These are phyloP conservation scores for Candida ascalaphidarum DNA, from an alignment of 805 yeast species.

Conservation along the genomic window DNA sequence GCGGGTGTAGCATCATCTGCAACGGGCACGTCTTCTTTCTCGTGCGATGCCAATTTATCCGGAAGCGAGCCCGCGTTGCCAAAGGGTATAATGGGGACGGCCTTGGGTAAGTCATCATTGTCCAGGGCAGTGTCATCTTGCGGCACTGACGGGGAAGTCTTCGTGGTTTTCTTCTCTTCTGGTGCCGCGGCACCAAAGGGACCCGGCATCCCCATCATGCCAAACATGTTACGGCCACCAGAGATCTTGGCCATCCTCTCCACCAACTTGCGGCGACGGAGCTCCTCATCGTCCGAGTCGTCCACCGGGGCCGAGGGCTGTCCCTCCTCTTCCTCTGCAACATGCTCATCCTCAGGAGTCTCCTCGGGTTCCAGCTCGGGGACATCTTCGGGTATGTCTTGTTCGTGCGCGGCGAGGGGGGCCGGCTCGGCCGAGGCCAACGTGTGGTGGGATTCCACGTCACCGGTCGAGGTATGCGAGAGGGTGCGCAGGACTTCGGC, in stretches of 20 bases:
- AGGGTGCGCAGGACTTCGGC: conserved; percentile 1
- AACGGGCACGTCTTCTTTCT: neutral
- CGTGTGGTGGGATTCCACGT: no score
- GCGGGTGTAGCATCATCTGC: neutral
- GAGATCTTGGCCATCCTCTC: conserved; percentile 96
- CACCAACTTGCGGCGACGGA: conserved; percentile 65
- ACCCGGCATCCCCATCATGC: conserved; percentile 53
- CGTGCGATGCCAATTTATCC: conserved; percentile 1
- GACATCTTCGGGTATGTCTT: conserved; percentile 5
- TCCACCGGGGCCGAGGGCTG: no score
- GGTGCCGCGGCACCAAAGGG: conserved; percentile 23
- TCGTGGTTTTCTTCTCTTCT: conserved; percentile 5
- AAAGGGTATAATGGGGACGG: conserved; percentile 49
- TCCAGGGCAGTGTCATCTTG: conserved; percentile 7
- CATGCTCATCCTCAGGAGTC: conserved; percentile 42
- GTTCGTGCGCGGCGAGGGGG: conserved; percentile 5
- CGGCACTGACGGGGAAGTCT: neutral
- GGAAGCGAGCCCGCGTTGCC: conserved; percentile 29
- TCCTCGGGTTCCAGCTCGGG: conserved; percentile 18
- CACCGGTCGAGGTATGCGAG: no score
- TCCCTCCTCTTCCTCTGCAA: conserved; percentile 22
- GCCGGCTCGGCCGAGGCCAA: no score
- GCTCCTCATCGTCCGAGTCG: conserved; percentile 69
- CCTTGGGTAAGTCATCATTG: conserved; percentile 16
- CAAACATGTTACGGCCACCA: conserved; percentile 76